These are phyloP conservation scores for Bolboschoenus planiculmis DNA, from an alignment of 176 grass and related monocot genomes.

Conservation along the genomic window DNA sequence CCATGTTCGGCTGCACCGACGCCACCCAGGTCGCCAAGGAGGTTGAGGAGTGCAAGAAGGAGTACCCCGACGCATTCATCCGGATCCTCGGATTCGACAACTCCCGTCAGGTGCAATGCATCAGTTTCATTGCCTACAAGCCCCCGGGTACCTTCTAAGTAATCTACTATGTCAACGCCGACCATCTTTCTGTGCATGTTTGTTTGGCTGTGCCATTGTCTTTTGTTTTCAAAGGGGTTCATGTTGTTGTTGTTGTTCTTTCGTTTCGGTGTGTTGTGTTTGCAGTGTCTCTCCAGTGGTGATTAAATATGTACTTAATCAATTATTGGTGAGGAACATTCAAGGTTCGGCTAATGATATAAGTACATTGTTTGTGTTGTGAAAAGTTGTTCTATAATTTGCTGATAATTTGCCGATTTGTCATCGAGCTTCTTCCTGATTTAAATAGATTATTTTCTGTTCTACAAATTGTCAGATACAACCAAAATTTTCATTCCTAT, in stretches of 20 bases:
- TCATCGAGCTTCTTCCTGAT: not conserved
- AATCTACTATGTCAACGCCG: not conserved
- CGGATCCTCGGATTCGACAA: slow-evolving; percentile 57
- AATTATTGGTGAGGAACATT: slow-evolving; percentile 4
- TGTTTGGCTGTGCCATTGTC: not conserved
- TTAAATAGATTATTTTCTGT: not conserved
- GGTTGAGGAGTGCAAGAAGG: slow-evolving; percentile 33
- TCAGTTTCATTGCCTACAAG: slow-evolving; percentile 61
- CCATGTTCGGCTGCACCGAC: slow-evolving; percentile 39
- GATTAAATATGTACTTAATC: slow-evolving; percentile 8
- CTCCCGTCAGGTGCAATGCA: slow-evolving; percentile 38
- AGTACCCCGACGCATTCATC: slow-evolving; percentile 33
- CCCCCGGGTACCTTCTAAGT: slow-evolving; percentile 18
- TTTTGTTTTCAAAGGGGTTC: not conserved
- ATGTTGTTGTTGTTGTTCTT: slow-evolving; percentile 8
- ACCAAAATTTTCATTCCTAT: not conserved
- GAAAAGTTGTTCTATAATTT: not conserved
- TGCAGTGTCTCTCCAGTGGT: not conserved
- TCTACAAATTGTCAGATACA: not conserved
- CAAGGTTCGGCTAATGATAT: slow-evolving; percentile 17
- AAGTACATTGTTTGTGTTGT: not conserved
- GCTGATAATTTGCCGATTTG: not conserved
- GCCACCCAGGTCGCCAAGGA: slow-evolving; percentile 27
- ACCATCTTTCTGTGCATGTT: not conserved
- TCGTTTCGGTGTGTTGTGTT: not conserved